Percentiles rank a stretch among this genome's conserved stretches.
These are phyloP conservation scores for Saksenaea vasiformis DNA, from an alignment of 371 early-diverging fungal genomes.

Conservation along the genomic window DNA sequence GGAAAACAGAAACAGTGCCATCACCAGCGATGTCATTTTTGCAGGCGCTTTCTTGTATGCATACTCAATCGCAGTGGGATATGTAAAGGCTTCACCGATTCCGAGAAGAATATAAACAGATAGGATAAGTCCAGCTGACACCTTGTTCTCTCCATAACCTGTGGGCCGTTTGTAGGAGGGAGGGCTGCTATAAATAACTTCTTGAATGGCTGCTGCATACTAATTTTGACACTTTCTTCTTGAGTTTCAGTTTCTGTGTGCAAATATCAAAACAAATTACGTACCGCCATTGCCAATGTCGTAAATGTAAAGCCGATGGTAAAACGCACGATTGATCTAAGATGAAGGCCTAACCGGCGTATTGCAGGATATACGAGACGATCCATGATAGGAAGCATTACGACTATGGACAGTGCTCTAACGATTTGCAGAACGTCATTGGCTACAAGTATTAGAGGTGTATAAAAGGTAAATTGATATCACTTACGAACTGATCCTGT, in stretches of 20 bases:
- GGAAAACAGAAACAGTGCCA: conserved; percentile 62
- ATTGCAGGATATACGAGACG: not conserved
- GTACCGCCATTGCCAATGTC: not conserved
- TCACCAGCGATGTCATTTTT: conserved; percentile 65
- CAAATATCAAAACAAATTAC: too few relatives aligned
- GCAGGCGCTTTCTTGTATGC: conserved; percentile 65
- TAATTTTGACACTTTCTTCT: not conserved
- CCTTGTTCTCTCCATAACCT: not conserved
- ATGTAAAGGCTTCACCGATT: conserved; percentile 33
- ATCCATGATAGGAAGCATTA: not conserved
- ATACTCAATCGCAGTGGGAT: conserved; percentile 69
- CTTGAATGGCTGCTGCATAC: not conserved
- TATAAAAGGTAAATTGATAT: not conserved
- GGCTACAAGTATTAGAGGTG: not conserved
- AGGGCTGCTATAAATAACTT: not conserved
- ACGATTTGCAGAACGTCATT: not conserved
- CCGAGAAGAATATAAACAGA: not conserved
- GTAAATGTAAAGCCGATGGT: not conserved
- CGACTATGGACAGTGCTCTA: not conserved
- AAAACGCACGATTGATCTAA: not conserved
- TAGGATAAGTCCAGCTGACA: not conserved
- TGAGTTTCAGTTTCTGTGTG: too few relatives aligned
- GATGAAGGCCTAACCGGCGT: not conserved
- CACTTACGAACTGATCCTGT: not conserved
- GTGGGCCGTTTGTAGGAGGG: not conserved